Base-by-base conservation (phyloP, 2,329 filamentous ascomycete species). In the Pseudogymnoascus sp. region DNA sequence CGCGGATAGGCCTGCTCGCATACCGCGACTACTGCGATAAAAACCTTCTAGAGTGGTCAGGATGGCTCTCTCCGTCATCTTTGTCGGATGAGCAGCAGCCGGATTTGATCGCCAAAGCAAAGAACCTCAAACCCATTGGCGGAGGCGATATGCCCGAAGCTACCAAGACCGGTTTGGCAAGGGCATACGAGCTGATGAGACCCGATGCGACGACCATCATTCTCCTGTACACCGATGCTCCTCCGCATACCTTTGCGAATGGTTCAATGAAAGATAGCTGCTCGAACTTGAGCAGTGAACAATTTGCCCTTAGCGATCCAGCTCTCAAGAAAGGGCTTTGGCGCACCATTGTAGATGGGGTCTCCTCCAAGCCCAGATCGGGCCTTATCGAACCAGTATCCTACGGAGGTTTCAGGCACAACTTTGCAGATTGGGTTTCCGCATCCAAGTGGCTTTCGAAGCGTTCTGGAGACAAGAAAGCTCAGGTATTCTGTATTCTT, bases 141-240 rank as follows among this genome's bases (percentile, higher is more conserved):
- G 79, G 78, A 0, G 72, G 72, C 6, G 79, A 81, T 69, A 77
- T 72, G 69, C 77, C 79, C 4, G 80, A 83, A 68, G 80, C 80
- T 2, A 71, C 75, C 6, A 81, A 82, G 72, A 80, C 79, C 0
- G 80, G 75, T 0, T 75, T 83, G 3, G 80, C 80, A 0, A 71
- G 70, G 7, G 79, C 79, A 1, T 76, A 82, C 67, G 66, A 75
- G 42, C 67, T 78, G 29, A 81, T 83, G 79, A 76, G 80, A 29
- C 66, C 75, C 0, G 76, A 78, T 10, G 79, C 77, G 5, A 79
- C 77, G 14, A 83, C 81, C 0, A 70, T 83, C n/a, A 74, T 81
- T 54, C 67, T 82, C 4, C 69, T 81, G 16, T 82, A 79, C 65
- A 75, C 79, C 0, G 79, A 82, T 71, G 78, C 79, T 11, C 75